phyloP scores from a whole-genome alignment of 371 early-diverging fungal species.

The Mucor velutinosus region DNA sequence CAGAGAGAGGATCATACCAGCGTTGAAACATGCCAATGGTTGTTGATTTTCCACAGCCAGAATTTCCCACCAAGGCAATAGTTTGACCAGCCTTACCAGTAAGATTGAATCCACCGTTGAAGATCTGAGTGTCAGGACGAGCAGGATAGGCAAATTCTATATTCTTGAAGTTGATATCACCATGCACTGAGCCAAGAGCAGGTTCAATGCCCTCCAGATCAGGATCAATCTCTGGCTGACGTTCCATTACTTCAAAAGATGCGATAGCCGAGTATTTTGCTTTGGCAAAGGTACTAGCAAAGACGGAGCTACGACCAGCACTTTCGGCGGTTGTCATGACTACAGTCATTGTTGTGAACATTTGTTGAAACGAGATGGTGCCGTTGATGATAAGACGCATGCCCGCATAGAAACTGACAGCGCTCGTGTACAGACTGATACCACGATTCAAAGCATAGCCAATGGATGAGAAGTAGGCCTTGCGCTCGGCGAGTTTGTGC shows the following conservation, averaged over 20 bases:
- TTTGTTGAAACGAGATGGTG: constrained; percentile 25
- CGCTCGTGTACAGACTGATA: constrained; percentile 58
- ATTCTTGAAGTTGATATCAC: constrained; percentile 55
- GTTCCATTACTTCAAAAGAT: constrained; percentile 73
- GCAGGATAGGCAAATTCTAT: constrained; percentile 83
- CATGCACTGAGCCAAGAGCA: constrained; percentile 35
- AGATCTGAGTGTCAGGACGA: constrained; percentile 75
- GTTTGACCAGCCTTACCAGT: constrained; percentile 72
- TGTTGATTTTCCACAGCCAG: constrained; percentile 90
- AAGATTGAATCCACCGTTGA: constrained; percentile 72
- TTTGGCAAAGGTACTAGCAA: constrained; percentile 60
- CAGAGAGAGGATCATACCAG: constrained; percentile 76
- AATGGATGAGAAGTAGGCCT: constrained; percentile 55
- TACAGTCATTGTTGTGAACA: constrained; percentile 68
- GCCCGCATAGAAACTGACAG: constrained; percentile 59
- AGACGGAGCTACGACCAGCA: constrained; percentile 57
- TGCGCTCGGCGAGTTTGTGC: constrained; percentile 57
- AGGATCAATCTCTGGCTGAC: constrained; percentile 70
- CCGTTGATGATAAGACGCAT: constrained; percentile 38
- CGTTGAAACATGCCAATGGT: constrained; percentile 82
- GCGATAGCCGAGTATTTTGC: constrained; percentile 83
- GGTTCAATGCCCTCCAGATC: constrained; percentile 59
- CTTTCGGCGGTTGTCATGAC: constrained; percentile 72
- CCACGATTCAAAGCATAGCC: constrained; percentile 66
- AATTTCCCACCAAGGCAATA: constrained; percentile 84